These are phyloP conservation scores for Aphanomyces stellatus DNA, from an alignment of 352 stramenopile species.

Conservation along the genomic window DNA sequence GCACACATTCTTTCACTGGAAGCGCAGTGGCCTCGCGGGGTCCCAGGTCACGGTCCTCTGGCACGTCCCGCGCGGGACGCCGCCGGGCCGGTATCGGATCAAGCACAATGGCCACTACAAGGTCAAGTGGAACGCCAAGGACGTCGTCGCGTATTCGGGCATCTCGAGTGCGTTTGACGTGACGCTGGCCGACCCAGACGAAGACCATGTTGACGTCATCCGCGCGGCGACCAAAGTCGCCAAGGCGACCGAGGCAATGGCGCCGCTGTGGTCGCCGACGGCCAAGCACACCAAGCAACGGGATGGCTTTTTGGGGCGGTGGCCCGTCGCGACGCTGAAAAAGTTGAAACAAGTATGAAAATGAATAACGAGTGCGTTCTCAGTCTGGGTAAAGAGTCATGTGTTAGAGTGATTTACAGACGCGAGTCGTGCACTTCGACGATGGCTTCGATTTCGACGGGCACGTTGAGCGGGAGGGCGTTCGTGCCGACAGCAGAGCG, in stretches of 20 bases:
- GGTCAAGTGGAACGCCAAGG: constrained; percentile 38
- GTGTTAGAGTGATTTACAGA: background rate
- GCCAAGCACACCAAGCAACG: too few species aligned
- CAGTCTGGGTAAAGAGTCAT: too few species aligned
- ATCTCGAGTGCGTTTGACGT: constrained; percentile 53
- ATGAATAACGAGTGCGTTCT: too few species aligned
- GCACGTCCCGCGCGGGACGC: constrained; percentile 40
- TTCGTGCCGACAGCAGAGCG: constrained; percentile 84
- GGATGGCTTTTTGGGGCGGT: constrained; percentile 1
- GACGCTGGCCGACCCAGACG: constrained; percentile 24
- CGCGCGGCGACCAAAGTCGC: too few species aligned
- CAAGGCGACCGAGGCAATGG: too few species aligned
- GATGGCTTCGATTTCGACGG: constrained; percentile 88
- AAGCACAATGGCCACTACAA: constrained; percentile 78
- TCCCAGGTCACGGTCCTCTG: constrained; percentile 67
- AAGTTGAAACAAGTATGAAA: background rate
- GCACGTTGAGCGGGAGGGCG: constrained; percentile 77
- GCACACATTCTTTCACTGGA: constrained; percentile 72
- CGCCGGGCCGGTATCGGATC: constrained; percentile 50
- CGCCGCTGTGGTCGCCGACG: too few species aligned
- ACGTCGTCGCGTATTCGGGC: constrained; percentile 41
- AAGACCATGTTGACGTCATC: too few species aligned
- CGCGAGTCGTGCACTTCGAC: constrained; percentile 57
- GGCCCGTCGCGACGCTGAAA: background rate
- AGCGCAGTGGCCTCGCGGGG: constrained; percentile 53